Evolutionary conservation across 1,284 basidiomycete species (phyloP).

Genomic region (Malassezia brasiliensis): DNA sequence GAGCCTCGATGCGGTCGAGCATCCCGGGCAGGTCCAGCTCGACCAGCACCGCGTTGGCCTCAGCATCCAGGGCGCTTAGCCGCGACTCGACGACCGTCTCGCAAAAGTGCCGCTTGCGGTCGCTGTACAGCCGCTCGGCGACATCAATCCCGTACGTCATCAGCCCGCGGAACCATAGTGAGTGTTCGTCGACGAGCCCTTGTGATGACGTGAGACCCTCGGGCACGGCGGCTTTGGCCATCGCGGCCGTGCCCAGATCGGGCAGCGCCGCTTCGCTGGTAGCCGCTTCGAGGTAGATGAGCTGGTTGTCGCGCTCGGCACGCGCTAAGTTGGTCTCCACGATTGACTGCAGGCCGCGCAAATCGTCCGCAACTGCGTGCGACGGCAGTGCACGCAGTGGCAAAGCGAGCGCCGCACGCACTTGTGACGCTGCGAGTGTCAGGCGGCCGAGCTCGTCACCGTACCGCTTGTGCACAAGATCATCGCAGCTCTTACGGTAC

Average conservation of each 20-base stretch:
- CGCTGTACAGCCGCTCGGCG: constrained; percentile 81
- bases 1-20: constrained; percentile 76
- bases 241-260: constrained; percentile 59
- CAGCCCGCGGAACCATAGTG: constrained; percentile 62
- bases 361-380: constrained; percentile 20
- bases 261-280: constrained; percentile 64
- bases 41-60: constrained; percentile 58
- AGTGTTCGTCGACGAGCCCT: constrained; percentile 19
- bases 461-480: constrained; percentile 62
- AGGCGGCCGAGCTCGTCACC: constrained; percentile 39
- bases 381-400: constrained; percentile 59
- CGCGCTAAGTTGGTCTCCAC: constrained; percentile 54
- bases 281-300: constrained; percentile 85
- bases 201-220: constrained; percentile 53
- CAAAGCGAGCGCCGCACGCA: constrained; percentile 65
- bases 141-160: constrained; percentile 78
- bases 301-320: constrained; percentile 77
- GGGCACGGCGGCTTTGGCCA: constrained; percentile 62
- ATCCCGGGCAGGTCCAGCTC: constrained; percentile 71
- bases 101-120: constrained; percentile 66
- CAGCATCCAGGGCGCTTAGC: constrained; percentile 61
- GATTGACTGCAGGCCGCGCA: constrained; percentile 61
- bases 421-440: constrained; percentile 49
- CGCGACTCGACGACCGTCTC: constrained; percentile 60
- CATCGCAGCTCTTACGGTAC: constrained; percentile 78